phyloP scores from a whole-genome alignment of 345 rosid species.

The Murraya paniculata region DNA sequence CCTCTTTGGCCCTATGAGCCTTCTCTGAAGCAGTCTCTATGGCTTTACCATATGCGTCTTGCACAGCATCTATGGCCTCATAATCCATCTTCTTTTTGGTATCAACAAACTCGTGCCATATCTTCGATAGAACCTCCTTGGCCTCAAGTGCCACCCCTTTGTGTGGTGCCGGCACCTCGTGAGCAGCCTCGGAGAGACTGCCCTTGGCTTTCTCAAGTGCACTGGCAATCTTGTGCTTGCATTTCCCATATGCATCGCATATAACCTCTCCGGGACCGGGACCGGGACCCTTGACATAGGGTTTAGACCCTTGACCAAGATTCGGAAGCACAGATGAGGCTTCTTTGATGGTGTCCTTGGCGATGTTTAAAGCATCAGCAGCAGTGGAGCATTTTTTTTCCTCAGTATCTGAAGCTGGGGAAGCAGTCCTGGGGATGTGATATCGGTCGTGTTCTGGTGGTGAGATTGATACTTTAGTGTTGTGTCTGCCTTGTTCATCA shows the following conservation, averaged over 20 bases:
- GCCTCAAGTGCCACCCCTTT: conserved; percentile 21
- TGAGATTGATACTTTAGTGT: conserved; percentile 61
- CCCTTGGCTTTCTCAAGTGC: conserved; percentile 45
- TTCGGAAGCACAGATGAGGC: conserved; percentile 28
- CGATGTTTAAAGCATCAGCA: conserved; percentile 1
- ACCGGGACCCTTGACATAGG: neutral
- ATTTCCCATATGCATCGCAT: conserved; percentile 61
- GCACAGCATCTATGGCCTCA: conserved; percentile 16
- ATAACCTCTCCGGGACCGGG: conserved; percentile 48
- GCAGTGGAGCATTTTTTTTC: neutral
- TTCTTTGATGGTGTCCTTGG: conserved; percentile 32
- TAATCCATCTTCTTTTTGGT: neutral
- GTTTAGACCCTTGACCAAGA: conserved; percentile 30
- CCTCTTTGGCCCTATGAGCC: conserved; percentile 16
- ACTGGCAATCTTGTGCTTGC: conserved; percentile 45
- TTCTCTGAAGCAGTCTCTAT: conserved; percentile 5
- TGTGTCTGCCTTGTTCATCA: conserved; percentile 54
- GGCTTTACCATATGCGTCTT: conserved; percentile 9
- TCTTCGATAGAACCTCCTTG: conserved; percentile 16
- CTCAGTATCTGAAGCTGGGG: neutral
- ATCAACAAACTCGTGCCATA: neutral
- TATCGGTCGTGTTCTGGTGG: conserved; percentile 28
- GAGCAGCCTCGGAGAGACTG: conserved; percentile 8
- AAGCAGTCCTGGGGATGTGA: neutral
- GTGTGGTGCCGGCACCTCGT: neutral